Conservation (phyloP, 2,329 filamentous ascomycete species). For the Sporothrix globosa region DNA sequence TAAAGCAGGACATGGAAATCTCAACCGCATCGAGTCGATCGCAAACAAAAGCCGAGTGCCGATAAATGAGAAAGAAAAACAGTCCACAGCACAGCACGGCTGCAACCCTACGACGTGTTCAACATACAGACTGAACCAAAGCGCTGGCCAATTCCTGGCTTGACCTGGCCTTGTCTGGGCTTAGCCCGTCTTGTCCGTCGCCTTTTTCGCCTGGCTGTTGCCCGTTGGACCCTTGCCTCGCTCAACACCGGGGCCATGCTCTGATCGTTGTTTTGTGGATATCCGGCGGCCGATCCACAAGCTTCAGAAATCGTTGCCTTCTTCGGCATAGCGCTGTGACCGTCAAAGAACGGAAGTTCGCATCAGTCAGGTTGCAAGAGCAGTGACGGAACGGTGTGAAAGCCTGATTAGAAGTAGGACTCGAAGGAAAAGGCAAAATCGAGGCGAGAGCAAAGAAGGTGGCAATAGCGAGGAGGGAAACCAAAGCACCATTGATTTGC, state of each 20-base stretch:
- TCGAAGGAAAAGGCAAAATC: not conserved
- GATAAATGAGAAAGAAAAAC: not conserved
- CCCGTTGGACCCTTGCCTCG: not conserved
- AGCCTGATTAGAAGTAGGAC: not conserved
- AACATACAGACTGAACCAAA: not conserved
- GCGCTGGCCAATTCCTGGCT: not conserved
- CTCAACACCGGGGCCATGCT: constrained; percentile 4
- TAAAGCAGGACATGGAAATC: constrained; percentile 22
- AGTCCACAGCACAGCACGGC: not conserved
- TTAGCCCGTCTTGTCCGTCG: not conserved
- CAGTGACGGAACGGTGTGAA: constrained; percentile 9
- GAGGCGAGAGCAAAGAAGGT: not conserved
- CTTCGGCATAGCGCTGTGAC: constrained; percentile 30
- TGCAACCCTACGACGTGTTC: not conserved
- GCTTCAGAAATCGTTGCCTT: constrained; percentile 30
- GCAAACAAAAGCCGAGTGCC: not conserved
- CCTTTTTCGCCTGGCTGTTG: not conserved
- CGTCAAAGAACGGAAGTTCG: not conserved
- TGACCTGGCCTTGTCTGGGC: not conserved
- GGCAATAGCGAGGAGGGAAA: not conserved
- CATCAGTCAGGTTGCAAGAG: constrained; percentile 20
- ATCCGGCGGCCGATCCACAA: constrained; percentile 30
- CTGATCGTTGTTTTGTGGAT: constrained; percentile 19
- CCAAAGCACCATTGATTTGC: constrained; percentile 11
- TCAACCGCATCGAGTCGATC: constrained; percentile 8